These are phyloP conservation scores for Geotrichum bryndzae DNA, from an alignment of 1,139 yeast genomes.

Conservation along the genomic window DNA sequence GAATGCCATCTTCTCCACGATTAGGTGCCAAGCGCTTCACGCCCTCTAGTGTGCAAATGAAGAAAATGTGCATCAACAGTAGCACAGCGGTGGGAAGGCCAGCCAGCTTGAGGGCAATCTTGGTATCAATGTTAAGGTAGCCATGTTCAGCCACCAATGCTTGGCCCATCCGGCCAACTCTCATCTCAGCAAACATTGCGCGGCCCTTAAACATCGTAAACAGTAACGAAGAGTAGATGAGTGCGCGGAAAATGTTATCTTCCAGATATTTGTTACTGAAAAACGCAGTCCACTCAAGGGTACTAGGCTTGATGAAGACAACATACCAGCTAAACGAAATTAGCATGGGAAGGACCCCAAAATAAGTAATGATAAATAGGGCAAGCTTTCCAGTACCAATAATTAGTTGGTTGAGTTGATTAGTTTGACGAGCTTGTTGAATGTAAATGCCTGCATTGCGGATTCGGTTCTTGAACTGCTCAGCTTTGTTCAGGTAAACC, in stretches of 20 bases:
- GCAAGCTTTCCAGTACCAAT: slow-evolving; percentile 1
- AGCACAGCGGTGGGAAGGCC: background rate
- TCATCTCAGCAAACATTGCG: slow-evolving; percentile 7
- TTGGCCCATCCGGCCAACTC: slow-evolving; percentile 1
- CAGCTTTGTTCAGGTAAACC: background rate
- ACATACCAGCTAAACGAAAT: slow-evolving; percentile 3
- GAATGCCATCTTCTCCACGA: background rate
- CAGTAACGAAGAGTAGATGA: background rate
- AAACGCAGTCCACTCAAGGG: background rate
- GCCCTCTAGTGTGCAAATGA: background rate
- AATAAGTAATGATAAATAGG: background rate
- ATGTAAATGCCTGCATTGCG: background rate
- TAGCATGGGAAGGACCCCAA: slow-evolving; percentile 3
- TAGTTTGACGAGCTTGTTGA: background rate
- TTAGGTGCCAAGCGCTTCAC: background rate
- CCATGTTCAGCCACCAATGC: slow-evolving; percentile 4
- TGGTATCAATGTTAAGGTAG: slow-evolving; percentile 6
- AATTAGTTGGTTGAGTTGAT: background rate
- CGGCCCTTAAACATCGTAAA: background rate
- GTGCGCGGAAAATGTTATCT: background rate
- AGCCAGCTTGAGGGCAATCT: background rate
- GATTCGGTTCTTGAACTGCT: background rate
- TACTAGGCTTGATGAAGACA: background rate
- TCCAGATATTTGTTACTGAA: background rate
- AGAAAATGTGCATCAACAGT: background rate